Evolutionary conservation across 2,329 filamentous ascomycete genomes (phyloP).

Genomic region (Fusarium sp.): DNA sequence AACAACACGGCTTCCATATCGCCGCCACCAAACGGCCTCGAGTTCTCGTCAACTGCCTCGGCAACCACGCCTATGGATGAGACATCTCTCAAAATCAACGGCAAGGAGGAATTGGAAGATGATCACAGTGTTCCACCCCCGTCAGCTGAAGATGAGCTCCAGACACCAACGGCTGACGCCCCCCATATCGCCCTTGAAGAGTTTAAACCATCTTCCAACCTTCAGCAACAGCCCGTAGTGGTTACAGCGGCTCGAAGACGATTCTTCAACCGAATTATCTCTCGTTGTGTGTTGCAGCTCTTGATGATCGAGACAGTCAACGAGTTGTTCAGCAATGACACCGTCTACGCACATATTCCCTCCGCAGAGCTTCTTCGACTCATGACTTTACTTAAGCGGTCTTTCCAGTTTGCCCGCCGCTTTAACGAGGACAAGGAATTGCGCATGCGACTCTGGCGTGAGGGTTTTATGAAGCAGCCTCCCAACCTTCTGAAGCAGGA

Average conservation of each 20-base stretch:
- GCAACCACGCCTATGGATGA: constrained; percentile 56
- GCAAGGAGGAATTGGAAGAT: constrained; percentile 53
- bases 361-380: constrained; percentile 87
- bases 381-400: constrained; percentile 94
- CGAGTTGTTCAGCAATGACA: constrained; percentile 96
- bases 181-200: constrained; percentile 74
- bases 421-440: constrained; percentile 99
- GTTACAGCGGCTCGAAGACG: constrained; percentile 91
- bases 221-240: constrained; percentile 88
- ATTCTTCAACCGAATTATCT: constrained; percentile 99
- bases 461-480: constrained; percentile 99
- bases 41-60: constrained; percentile 56
- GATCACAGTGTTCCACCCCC: constrained; percentile 45
- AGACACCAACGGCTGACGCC: constrained; percentile 42
- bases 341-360: constrained; percentile 92
- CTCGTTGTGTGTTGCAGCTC: constrained; percentile 94
- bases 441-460: constrained; percentile 90
- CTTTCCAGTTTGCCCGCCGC: constrained; percentile 92
- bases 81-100: constrained; percentile 69
- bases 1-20: constrained; percentile 61
- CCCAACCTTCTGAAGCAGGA: constrained; percentile 98
- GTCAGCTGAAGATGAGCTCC: constrained; percentile 47
- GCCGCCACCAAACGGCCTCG: constrained; percentile 59
- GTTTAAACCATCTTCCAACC: constrained; percentile 77
- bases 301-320: constrained; percentile 99